Conservation (phyloP, 2,329 filamentous ascomycete genomes). For the Ophiostoma piceae region DNA sequence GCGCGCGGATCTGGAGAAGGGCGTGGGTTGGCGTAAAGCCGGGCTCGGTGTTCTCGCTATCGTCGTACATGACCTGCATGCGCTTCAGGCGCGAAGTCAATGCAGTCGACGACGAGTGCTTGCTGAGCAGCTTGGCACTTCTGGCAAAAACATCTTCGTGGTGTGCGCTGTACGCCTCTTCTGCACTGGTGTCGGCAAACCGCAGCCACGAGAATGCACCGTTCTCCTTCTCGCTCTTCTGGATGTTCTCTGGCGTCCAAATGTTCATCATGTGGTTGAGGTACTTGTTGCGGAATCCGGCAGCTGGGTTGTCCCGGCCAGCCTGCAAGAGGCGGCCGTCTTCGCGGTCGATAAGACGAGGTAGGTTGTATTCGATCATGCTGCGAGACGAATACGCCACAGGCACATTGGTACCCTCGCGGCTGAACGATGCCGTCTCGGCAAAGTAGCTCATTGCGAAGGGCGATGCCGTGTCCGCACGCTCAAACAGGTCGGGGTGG, state of each 20-base stretch:
- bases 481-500: conserved; percentile 93
- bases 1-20: conserved; percentile 73
- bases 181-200: conserved; percentile 71
- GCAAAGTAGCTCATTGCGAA: conserved; percentile 82
- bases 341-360: conserved; percentile 74
- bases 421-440: conserved; percentile 90
- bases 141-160: conserved; percentile 69
- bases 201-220: conserved; percentile 83
- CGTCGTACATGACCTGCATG: conserved; percentile 66
- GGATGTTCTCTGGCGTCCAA: conserved; percentile 75
- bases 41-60: conserved; percentile 49
- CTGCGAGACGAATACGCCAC: conserved; percentile 86
- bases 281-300: conserved; percentile 75
- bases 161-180: conserved; percentile 65
- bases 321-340: conserved; percentile 70
- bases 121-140: conserved; percentile 46
- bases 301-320: conserved; percentile 64
- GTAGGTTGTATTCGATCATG: conserved; percentile 76
- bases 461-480: conserved; percentile 83
- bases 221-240: conserved; percentile 53
- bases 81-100: conserved; percentile 48
- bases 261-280: conserved; percentile 82
- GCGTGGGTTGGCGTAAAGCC: conserved; percentile 67
- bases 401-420: conserved; percentile 73
- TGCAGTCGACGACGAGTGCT: conserved; percentile 38